Conservation (phyloP, 441 rosid genomes). For the Dalechampia spathulata region DNA sequence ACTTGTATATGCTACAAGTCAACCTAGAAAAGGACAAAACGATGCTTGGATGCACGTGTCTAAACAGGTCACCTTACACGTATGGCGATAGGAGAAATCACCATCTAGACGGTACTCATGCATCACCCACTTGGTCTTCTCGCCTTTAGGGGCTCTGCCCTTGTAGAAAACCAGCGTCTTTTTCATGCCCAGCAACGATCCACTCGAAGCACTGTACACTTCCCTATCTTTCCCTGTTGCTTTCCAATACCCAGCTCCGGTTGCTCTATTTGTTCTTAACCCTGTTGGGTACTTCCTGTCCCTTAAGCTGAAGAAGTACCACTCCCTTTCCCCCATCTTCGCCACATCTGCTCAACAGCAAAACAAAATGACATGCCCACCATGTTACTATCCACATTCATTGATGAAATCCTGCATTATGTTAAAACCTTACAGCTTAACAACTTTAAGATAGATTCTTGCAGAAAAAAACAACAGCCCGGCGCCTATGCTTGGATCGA, state of each 20-base stretch:
- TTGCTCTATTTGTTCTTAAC: conserved; percentile 85
- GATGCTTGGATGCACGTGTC: not conserved
- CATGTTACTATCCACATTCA: not conserved
- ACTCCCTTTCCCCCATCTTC: conserved; percentile 91
- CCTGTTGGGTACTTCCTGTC: conserved; percentile 99
- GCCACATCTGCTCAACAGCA: conserved; percentile 48
- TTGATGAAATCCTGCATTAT: not conserved
- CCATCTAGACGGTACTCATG: conserved; percentile 97
- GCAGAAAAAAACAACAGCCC: too few species aligned
- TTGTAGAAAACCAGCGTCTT: conserved; percentile 91
- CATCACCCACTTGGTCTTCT: conserved; percentile 99
- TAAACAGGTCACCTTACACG: conserved; percentile 54
- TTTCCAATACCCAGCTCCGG: conserved; percentile 96
- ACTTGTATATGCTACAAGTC: conserved; percentile 32
- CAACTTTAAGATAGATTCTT: too few species aligned
- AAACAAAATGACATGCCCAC: not conserved
- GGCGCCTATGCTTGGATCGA: too few species aligned
- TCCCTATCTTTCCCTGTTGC: conserved; percentile 96
- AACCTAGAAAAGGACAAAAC: conserved; percentile 48
- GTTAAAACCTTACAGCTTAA: too few species aligned
- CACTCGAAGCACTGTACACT: conserved; percentile 48
- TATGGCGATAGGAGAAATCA: conserved; percentile 68
- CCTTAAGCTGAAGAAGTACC: conserved; percentile 92
- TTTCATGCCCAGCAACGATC: conserved; percentile 76
- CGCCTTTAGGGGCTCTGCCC: conserved; percentile 94